Percentiles rank a stretch among this genome's conserved stretches.
Evolutionary conservation across 306 rosid genomes (phyloP).

Genomic region (Trifolium fragiferum): DNA sequence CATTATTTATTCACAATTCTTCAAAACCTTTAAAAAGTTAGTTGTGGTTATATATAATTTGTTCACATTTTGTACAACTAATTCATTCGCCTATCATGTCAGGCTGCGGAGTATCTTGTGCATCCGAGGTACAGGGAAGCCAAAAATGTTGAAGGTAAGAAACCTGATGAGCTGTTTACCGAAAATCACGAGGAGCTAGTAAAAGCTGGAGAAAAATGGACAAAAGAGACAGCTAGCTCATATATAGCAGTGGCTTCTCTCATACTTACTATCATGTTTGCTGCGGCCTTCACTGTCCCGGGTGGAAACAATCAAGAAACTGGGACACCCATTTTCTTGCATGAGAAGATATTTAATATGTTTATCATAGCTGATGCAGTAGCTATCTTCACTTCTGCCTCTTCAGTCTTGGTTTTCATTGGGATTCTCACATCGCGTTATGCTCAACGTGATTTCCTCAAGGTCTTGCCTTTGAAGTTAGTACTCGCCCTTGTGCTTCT

Average conservation of each 20-base stretch:
- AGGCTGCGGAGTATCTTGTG: constrained; percentile 28
- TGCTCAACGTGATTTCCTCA: neutral
- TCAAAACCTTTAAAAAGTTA: no score
- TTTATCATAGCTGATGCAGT: constrained; percentile 15
- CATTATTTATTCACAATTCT: no score
- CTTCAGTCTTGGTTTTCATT: constrained; percentile 20
- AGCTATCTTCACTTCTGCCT: neutral
- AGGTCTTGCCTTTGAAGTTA: neutral
- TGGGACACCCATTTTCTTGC: neutral
- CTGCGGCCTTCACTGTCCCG: constrained; percentile 23
- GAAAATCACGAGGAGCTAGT: constrained; percentile 12
- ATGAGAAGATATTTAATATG: neutral
- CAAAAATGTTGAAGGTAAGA: neutral
- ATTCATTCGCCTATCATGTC: neutral
- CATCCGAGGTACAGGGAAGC: neutral
- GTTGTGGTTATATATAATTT: no score
- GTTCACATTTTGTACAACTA: no score
- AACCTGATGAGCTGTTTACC: constrained; percentile 2
- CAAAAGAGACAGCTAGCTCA: neutral
- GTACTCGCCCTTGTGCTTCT: neutral
- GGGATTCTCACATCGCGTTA: constrained; percentile 20
- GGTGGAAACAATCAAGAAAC: constrained; percentile 12
- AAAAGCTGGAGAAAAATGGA: constrained; percentile 33
- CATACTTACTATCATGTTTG: constrained; percentile 12
- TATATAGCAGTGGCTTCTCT: neutral